Base-by-base conservation (phyloP, 1,284 basidiomycete species). In the Trametes hirsuta region DNA sequence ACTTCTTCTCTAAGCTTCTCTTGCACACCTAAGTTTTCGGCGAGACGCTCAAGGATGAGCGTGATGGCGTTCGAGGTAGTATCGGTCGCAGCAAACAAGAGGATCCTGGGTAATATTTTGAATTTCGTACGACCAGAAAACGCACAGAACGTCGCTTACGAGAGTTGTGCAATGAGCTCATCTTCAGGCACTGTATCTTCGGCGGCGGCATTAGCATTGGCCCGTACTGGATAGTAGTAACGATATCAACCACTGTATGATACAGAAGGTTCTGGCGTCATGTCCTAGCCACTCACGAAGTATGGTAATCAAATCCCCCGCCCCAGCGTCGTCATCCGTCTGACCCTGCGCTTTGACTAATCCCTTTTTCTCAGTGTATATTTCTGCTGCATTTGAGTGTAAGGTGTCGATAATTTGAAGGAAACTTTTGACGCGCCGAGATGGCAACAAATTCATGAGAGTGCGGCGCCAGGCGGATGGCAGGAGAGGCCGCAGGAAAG, bases 161-260 rank as follows among this genome's bases (percentile, higher is more conserved):
- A 67, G 63, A 74, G 71, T 47, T 74, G 71, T 1, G 68, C 69
- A 24, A 72, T 55, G 12, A 75, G 40, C 51, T 71, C 72, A 10
- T 63, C 63, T 35, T 72, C 70, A 4, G 65, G 63, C 9, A 74
- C 64, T 36, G 65, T 56, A 21, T 75, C 72, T 25, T 66, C 66
- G 21, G 59, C 67, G 6, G 64, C 54, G 2, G 67, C 69, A 12
- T 56, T 48, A 40, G 59, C 59, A 46, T 74, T 75, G 6, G 48
- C 22, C 2, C 35, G 48, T 4, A 50, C 48, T 50, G 14, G 6
- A 35, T 5, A 9, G 10, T 15, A 1, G n/a, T 12, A 30, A 8
- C 8, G 5, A 30, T 30, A 8, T 30, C 30, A 30, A 8, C 30
- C 30, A 30, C 5, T 30, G 8, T 8, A 4, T 4, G 30, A 30